phyloP scores from a whole-genome alignment of 2,329 filamentous ascomycete genomes.

The Nothopassalora personata region DNA sequence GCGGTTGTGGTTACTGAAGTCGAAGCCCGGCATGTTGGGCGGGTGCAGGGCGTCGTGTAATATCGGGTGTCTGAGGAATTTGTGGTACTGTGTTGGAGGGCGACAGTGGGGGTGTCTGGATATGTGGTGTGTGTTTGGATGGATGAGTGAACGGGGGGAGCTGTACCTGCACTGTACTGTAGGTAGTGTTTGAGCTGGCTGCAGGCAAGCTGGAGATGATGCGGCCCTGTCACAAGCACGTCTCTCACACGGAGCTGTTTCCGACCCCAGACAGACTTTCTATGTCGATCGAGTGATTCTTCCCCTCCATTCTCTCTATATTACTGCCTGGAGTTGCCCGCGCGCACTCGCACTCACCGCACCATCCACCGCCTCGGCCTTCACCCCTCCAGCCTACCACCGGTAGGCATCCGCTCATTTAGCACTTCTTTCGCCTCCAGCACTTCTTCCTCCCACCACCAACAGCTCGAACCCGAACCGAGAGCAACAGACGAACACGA shows the following conservation, averaged over 20 bases:
- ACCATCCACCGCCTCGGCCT: conserved; percentile 13
- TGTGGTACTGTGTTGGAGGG: neutral
- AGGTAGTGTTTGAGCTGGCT: neutral
- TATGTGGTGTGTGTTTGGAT: neutral
- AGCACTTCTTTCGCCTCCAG: conserved; percentile 7
- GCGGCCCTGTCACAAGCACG: neutral
- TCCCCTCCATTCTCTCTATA: neutral
- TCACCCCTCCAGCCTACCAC: conserved; percentile 9
- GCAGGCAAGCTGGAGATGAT: conserved; percentile 15
- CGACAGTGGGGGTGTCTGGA: neutral
- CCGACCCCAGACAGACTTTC: neutral
- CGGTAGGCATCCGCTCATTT: conserved; percentile 16
- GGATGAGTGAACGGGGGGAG: neutral
- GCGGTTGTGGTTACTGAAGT: conserved; percentile 99
- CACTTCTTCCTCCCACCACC: neutral
- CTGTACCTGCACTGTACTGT: neutral
- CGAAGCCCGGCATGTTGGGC: conserved; percentile 79
- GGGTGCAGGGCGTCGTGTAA: neutral
- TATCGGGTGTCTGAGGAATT: neutral
- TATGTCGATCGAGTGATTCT: neutral
- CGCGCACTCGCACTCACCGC: conserved; percentile 4
- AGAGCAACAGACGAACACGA: conserved; percentile 2
- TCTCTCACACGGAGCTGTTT: neutral
- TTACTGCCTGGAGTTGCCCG: conserved; percentile 4
- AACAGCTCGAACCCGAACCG: neutral